Evolutionary conservation across 768 basidiomycete genomes (phyloP).

Genomic region (Mycena amicta): DNA sequence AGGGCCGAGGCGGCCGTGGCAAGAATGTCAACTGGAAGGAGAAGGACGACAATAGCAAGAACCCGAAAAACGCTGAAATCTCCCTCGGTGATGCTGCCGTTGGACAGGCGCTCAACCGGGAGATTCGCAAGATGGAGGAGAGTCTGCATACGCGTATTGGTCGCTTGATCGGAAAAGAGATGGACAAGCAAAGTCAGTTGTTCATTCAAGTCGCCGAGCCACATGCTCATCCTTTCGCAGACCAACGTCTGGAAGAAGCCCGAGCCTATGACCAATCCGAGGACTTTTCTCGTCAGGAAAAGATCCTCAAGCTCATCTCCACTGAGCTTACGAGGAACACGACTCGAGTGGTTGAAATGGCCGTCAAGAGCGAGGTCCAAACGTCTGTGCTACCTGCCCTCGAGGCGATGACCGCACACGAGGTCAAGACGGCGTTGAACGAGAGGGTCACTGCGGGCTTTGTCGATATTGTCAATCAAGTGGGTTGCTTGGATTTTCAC

Average conservation of each 20-base stretch:
- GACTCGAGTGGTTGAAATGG: slow-evolving; percentile 86
- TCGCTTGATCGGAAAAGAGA: slow-evolving; percentile 80
- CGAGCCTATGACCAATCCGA: slow-evolving; percentile 77
- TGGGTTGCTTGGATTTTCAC: slow-evolving; percentile 35
- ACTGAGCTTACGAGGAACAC: slow-evolving; percentile 86
- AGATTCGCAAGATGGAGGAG: slow-evolving; percentile 84
- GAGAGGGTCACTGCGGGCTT: slow-evolving; percentile 77
- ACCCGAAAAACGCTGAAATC: slow-evolving; percentile 35
- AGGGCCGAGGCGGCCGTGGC: slow-evolving; percentile 39
- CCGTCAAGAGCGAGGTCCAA: slow-evolving; percentile 83
- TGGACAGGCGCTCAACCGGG: slow-evolving; percentile 64
- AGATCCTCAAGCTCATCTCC: slow-evolving; percentile 86
- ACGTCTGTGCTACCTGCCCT: slow-evolving; percentile 81
- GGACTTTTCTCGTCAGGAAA: slow-evolving; percentile 85
- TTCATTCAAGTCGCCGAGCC: neutral
- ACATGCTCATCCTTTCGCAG: slow-evolving; percentile 37
- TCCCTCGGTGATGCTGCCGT: slow-evolving; percentile 42
- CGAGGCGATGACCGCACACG: slow-evolving; percentile 78
- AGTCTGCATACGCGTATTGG: slow-evolving; percentile 75
- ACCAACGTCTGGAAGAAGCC: slow-evolving; percentile 83
- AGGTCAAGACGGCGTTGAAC: slow-evolving; percentile 77
- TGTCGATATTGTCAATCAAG: slow-evolving; percentile 73
- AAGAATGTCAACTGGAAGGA: slow-evolving; percentile 57
- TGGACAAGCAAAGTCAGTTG: slow-evolving; percentile 85
- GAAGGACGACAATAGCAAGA: slow-evolving; percentile 44